Conservation (phyloP, 2,329 filamentous ascomycete species). For the Talaromyces sp. region DNA sequence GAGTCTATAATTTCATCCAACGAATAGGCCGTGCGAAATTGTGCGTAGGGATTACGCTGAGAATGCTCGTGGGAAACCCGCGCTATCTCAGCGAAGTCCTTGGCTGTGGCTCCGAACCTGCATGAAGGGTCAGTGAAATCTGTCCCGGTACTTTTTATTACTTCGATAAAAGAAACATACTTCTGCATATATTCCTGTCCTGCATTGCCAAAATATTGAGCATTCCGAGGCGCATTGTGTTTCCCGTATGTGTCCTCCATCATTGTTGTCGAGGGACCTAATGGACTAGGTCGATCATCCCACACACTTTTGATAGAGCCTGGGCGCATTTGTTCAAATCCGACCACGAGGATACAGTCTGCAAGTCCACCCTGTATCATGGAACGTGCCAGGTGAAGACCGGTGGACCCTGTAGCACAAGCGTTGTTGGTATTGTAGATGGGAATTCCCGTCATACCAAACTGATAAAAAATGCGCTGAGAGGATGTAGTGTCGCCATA, state of each 20-base stretch:
- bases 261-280: conserved; percentile 71
- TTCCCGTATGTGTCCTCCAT: conserved; percentile 80
- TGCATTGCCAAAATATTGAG: conserved; percentile 94
- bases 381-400: conserved; percentile 78
- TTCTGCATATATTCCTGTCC: conserved; percentile 93
- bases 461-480: conserved; percentile 97
- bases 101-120: conserved; percentile 75
- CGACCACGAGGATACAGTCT: conserved; percentile 86
- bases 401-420: conserved; percentile 90
- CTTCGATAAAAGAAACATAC: conserved; percentile 50
- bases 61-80: conserved; percentile 91
- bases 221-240: conserved; percentile 78
- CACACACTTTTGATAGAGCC: conserved; percentile 81
- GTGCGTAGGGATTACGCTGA: conserved; percentile 88
- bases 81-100: conserved; percentile 93
- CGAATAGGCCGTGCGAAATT: conserved; percentile 90
- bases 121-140: neutral
- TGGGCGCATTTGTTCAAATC: conserved; percentile 97
- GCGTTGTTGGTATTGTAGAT: conserved; percentile 99
- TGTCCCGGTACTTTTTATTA: neutral
- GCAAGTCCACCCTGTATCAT: conserved; percentile 79
- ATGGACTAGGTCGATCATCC: conserved; percentile 80
- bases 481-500: conserved; percentile 94
- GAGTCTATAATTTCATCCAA: conserved; percentile 77
- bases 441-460: conserved; percentile 94